A percentile compares a stretch with the other conserved stretches of the same genome.
These are phyloP conservation scores for Ilyonectria robusta DNA, from an alignment of 2,329 filamentous ascomycete species.

Conservation along the genomic window DNA sequence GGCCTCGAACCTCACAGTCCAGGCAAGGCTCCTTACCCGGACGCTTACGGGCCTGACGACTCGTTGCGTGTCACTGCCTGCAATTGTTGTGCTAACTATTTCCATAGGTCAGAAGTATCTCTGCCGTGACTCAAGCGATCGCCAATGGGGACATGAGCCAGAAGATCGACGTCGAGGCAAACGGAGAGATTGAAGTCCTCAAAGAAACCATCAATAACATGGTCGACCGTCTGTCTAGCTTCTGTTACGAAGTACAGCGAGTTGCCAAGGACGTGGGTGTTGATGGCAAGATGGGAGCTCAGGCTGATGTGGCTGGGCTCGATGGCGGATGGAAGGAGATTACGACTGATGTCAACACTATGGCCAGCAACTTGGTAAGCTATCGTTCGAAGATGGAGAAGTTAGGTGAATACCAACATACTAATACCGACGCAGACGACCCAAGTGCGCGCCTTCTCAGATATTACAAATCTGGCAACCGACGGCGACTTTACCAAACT, in stretches of 20 bases:
- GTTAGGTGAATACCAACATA: neutral
- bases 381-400: no score
- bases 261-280: constrained; percentile 97
- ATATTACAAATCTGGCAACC: constrained; percentile 96
- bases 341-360: constrained; percentile 95
- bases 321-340: constrained; percentile 98
- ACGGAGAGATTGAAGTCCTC: constrained; percentile 92
- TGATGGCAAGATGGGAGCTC: constrained; percentile 98
- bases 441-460: constrained; percentile 96
- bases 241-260: constrained; percentile 95
- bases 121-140: constrained; percentile 93
- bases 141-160: constrained; percentile 96
- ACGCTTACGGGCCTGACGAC: no score
- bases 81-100: no score
- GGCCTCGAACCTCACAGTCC: constrained; percentile 70
- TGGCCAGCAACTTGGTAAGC: constrained; percentile 77
- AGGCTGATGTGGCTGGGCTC: constrained; percentile 93
- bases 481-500: constrained; percentile 98
- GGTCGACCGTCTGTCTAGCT: constrained; percentile 94
- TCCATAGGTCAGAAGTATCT: constrained; percentile 86
- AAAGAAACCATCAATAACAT: constrained; percentile 99
- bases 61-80: no score
- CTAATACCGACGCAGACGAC: constrained; percentile 76
- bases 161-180: constrained; percentile 94
- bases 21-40: no score